Evolutionary conservation across 495 filamentous ascomycete genomes (phyloP), one percentile per base, ranked within the genome.

Genomic region (Aspergillus ostianus): DNA sequence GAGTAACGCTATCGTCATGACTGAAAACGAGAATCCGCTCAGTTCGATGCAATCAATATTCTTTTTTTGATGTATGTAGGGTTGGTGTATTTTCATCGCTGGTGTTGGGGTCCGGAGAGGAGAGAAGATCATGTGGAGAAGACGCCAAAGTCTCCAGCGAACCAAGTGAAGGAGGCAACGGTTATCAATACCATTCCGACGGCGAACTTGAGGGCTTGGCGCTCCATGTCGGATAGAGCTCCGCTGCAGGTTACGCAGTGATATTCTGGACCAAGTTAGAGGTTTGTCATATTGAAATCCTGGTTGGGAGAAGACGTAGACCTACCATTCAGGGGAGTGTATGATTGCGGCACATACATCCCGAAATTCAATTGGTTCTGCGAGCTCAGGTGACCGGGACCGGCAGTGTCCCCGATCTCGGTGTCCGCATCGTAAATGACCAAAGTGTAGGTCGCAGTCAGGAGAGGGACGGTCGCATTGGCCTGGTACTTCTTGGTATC

Each of bases 111-210:
- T 46, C 19, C 45, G 20, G 49, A 46, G n/a, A 20, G 17, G n/a
- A n/a, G 27, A 46, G 5, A 57, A 29, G 21, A 63, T 46, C 19
- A 58, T 67, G 64, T 67, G 10, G 70, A 82, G 62, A 87, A 80
- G 51, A 87, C 73, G 27, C 83, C 89, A 55, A 87, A 79, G 12
- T 83, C 89, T 47, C 82, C 82, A 47, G 91, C 87, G 64, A 97
- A 97, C 89, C 91, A 97, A 53, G 90, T 90, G 70, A 97, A 96
- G 49, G 90, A 91, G 27, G 89, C 61, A 13, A 96, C 76, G 8
- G 92, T 96, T 49, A 94, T 76, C 19, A 82, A 60, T 47, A 82
- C 84, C 90, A 95, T 95, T 53, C 84, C 83, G 49, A 93, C 56
- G 55, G 89, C 81, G 59, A 91, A 89, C 49, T 87, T 85, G 8